Evolutionary conservation across 768 basidiomycete species (phyloP), one percentile per base, ranked within the genome.

Genomic region (Boletus rex-veris): DNA sequence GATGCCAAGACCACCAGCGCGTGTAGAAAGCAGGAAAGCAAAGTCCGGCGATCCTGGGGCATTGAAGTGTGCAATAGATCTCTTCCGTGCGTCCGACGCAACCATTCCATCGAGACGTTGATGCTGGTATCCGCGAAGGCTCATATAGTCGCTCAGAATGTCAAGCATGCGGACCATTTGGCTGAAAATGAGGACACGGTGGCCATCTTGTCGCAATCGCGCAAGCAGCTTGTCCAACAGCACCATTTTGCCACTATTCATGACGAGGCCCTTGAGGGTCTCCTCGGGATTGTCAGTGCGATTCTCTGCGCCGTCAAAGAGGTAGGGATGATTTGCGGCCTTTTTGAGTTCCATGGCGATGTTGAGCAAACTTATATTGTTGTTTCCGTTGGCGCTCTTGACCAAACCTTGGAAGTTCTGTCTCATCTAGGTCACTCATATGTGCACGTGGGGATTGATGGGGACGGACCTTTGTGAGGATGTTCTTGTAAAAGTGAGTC

Each of bases 291-390:
- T 84, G 42, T 79, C 77, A 4, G 79, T 76, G 48, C 70, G 71
- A 4, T 76, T 73, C 72, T 98, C 97, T 19, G 93, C 97, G 26
- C 97, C 97, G 48, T 99, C 97, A 64, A 98, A 98, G 3, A 99
- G 82, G 70, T 88, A 99, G 1, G 97, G 97, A 64, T 99, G 97
- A 66, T 98, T 98, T 26, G 92, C 93, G 1, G 95, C 94, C 72
- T 99, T 98, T 79, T 98, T 98, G 46, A 98, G 78, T 70, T 98
- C 97, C 95, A 99, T 97, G 1, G 96, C 96, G 50, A 99, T 96
- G 68, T 99, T 99, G 68, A 99, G 83, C 67, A 99, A 74, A 68
- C 90, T 98, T 71, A 94, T 96, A 70, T 92, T 94, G 72, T 85
- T 84, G 67, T 89, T 88, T 45, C 87, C 92, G 63, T 89, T 85